Conservation (phyloP, 345 rosid species). For the Noccaea caerulescens region DNA sequence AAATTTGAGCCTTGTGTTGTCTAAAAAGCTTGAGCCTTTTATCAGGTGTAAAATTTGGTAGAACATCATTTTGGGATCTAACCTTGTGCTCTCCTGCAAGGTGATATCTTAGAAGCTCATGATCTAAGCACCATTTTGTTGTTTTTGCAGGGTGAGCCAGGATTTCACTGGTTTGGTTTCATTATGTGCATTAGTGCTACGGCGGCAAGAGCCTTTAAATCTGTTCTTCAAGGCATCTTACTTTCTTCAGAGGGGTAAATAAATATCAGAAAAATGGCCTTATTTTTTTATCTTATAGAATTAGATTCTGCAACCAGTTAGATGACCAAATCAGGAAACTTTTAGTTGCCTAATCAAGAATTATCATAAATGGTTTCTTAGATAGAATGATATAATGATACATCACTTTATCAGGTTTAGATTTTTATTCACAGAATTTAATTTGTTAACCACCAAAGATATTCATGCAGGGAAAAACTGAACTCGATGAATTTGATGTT, state of each 20-base stretch:
- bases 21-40: conserved; percentile 34
- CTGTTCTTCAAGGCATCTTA: conserved; percentile 94
- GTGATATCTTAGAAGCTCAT: conserved; percentile 33
- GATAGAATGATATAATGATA: conserved; percentile 9
- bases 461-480: conserved; percentile 68
- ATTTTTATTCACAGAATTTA: background rate
- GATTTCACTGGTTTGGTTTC: conserved; percentile 93
- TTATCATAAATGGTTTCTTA: conserved; percentile 21
- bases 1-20: conserved; percentile 14
- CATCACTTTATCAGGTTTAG: conserved; percentile 14
- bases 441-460: conserved; percentile 5
- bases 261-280: background rate
- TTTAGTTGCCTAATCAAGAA: conserved; percentile 20
- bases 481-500: conserved; percentile 95
- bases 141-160: conserved; percentile 78
- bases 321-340: conserved; percentile 32
- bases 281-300: background rate
- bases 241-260: conserved; percentile 91
- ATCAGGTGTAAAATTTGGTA: conserved; percentile 34
- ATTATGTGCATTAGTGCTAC: conserved; percentile 96
- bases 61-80: conserved; percentile 24
- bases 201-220: conserved; percentile 94
- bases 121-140: background rate
- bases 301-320: conserved; percentile 8
- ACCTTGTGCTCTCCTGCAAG: conserved; percentile 22